Evolutionary conservation across 148 eudicot species (phyloP), one percentile per base, ranked within the genome.

Genomic region (Hydrangea macrophylla): DNA sequence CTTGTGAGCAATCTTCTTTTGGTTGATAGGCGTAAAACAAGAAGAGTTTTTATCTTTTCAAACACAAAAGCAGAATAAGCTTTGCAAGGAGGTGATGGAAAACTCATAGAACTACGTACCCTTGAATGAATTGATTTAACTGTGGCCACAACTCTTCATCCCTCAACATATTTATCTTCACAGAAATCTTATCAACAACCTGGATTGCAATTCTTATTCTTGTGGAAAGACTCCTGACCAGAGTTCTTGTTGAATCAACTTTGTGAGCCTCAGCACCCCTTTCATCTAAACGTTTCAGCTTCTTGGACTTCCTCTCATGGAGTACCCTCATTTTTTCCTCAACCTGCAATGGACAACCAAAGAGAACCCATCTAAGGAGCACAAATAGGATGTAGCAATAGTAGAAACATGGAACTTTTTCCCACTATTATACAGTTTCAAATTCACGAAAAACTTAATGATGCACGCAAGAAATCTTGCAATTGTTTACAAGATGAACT

Each of bases 61-160:
- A n/a, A n/a, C n/a, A n/a, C n/a, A n/a, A 45, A 2, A 17, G 18
- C 1, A 45, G 20, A 48, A 8, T 64, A 9, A 73, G 31, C 54
- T 58, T n/a, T 33, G 67, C 7, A n/a, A 69, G 53, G 45, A 68
- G 62, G 7, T 0, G 10, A 56, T 24, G 10, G 8, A 24, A 51
- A 55, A 55, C 23, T 58, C 3, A 50, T 18, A 70, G 55, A 72
- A 55, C 23, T 27, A 68, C 88, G 8, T 88, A 94, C 99, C 99
- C 99, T 67, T 79, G 88, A 60, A 94, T 81, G 70, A 91, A 80
- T 67, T 83, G 88, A 60, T 81, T 91, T 66, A 91, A 62, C 51
- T 82, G 89, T 12, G 92, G 99, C 99, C 97, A 91, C 75, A 94
- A 76, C 60, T 94, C 99, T 24, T 94, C 93, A 70, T 94, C 99